A percentile compares a stretch with the other conserved stretches of the same genome.
phyloP scores from a whole-genome alignment of 192 early-diverging fungal species.

The Entomortierella parvispora region DNA sequence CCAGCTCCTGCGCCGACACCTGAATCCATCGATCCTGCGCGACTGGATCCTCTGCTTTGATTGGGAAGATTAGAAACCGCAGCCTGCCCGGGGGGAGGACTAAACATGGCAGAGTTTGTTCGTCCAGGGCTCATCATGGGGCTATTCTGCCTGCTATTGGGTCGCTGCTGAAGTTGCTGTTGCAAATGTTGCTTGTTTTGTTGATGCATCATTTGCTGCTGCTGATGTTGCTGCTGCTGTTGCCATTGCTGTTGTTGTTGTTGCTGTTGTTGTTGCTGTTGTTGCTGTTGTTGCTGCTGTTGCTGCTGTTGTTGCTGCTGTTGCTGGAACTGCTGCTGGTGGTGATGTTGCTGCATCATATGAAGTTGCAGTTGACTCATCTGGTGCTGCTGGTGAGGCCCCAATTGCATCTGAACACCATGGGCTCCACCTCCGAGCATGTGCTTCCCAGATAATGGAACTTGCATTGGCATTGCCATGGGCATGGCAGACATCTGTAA shows the following conservation, averaged over 20 bases:
- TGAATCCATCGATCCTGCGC: constrained; percentile 32
- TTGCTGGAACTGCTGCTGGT: constrained; percentile 24
- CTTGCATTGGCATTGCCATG: constrained; percentile 23
- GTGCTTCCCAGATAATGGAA: constrained; percentile 26
- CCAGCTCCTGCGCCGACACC: not conserved
- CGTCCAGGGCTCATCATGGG: constrained; percentile 43
- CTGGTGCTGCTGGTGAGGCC: constrained; percentile 40
- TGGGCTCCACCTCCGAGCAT: constrained; percentile 19
- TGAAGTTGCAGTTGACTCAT: constrained; percentile 22
- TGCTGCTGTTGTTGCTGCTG: constrained; percentile 23
- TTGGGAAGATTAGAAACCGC: constrained; percentile 3
- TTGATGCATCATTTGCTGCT: constrained; percentile 13
- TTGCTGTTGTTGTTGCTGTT: constrained; percentile 18
- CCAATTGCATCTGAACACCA: constrained; percentile 38
- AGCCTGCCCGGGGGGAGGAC: constrained; percentile 14
- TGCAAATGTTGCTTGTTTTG: constrained; percentile 26
- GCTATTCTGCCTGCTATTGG: constrained; percentile 32
- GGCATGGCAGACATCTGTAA: constrained; percentile 15
- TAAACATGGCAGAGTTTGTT: constrained; percentile 39
- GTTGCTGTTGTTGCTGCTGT: constrained; percentile 25
- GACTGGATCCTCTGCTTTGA: constrained; percentile 28
- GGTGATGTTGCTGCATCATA: constrained; percentile 24
- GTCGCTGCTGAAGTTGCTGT: constrained; percentile 22
- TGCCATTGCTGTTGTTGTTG: constrained; percentile 23
- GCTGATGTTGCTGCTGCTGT: constrained; percentile 29